Evolutionary conservation across 2,329 filamentous ascomycete species (phyloP).

Genomic region (Thelonectria discophora): DNA sequence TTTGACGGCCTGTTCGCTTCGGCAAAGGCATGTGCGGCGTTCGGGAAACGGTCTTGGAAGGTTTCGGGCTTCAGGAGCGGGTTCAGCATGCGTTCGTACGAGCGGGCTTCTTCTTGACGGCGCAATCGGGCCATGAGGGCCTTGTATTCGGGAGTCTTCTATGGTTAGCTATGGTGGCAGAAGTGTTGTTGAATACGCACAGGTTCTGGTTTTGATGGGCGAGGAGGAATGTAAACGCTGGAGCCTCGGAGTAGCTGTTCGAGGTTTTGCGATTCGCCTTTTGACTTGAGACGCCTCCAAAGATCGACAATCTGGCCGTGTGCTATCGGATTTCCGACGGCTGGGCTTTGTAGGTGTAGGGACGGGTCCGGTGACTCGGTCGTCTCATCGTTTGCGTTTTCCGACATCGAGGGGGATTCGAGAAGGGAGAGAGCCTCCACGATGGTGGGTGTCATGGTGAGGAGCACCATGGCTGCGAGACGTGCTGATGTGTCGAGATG

Average conservation of each 20-base stretch:
- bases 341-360: slow-evolving; percentile 58
- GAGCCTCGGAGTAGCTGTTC: slow-evolving; percentile 78
- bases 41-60: slow-evolving; percentile 67
- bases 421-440: slow-evolving; percentile 66
- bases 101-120: slow-evolving; percentile 80
- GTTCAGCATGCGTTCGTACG: slow-evolving; percentile 83
- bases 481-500: not conserved
- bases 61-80: slow-evolving; percentile 64
- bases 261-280: slow-evolving; percentile 59
- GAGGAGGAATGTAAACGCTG: slow-evolving; percentile 79
- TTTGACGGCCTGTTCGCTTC: slow-evolving; percentile 60
- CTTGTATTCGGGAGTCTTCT: slow-evolving; percentile 81
- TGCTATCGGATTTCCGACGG: slow-evolving; percentile 73
- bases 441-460: slow-evolving; percentile 77
- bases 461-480: slow-evolving; percentile 69
- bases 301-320: slow-evolving; percentile 74
- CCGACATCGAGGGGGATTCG: slow-evolving; percentile 24
- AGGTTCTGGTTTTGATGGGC: slow-evolving; percentile 78
- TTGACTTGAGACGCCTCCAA: slow-evolving; percentile 60
- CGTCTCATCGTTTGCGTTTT: slow-evolving; percentile 14
- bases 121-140: slow-evolving; percentile 87
- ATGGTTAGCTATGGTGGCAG: slow-evolving; percentile 5
- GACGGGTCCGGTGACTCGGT: slow-evolving; percentile 54
- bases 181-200: slow-evolving; percentile 57
- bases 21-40: slow-evolving; percentile 64